Evolutionary conservation across 2,329 filamentous ascomycete genomes (phyloP).

Genomic region (Aspergillus sp.): DNA sequence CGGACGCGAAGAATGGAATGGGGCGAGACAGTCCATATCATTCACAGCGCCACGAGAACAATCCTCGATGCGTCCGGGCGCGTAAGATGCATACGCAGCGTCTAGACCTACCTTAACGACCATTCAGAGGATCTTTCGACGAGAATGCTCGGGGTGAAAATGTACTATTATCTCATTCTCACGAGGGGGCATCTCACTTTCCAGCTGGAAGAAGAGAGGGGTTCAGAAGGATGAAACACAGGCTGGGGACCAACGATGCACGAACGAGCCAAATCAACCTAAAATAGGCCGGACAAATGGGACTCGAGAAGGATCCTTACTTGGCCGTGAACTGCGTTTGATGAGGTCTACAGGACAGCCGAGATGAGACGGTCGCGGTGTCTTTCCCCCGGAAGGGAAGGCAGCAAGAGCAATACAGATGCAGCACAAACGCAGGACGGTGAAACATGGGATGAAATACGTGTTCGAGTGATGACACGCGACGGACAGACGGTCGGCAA

Average conservation of each 20-base stretch:
- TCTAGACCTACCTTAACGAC: background rate
- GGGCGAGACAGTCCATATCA: background rate
- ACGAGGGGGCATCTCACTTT: slow-evolving; percentile 2
- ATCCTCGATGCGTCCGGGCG: background rate
- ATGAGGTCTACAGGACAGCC: background rate
- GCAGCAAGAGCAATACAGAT: background rate
- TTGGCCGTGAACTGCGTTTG: no score
- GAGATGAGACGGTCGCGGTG: no score
- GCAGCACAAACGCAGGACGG: slow-evolving; percentile 1
- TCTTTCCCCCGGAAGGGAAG: background rate
- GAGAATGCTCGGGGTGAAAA: no score
- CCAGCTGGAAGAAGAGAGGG: background rate
- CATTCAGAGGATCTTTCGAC: no score
- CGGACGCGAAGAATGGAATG: slow-evolving; percentile 3
- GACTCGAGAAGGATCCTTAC: background rate
- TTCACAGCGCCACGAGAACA: background rate
- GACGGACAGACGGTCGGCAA: slow-evolving; percentile 1
- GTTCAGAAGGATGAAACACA: slow-evolving; percentile 8
- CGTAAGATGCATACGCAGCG: background rate
- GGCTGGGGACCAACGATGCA: slow-evolving; percentile 8
- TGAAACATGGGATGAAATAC: slow-evolving; percentile 11
- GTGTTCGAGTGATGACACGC: slow-evolving; percentile 10
- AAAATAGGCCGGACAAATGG: slow-evolving; percentile 1
- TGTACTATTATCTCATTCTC: background rate
- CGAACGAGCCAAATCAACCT: slow-evolving; percentile 1